Percentiles rank a stretch among this genome's conserved stretches.
Conservation (phyloP, 768 basidiomycete genomes). For the Coprinopsis sp. region DNA sequence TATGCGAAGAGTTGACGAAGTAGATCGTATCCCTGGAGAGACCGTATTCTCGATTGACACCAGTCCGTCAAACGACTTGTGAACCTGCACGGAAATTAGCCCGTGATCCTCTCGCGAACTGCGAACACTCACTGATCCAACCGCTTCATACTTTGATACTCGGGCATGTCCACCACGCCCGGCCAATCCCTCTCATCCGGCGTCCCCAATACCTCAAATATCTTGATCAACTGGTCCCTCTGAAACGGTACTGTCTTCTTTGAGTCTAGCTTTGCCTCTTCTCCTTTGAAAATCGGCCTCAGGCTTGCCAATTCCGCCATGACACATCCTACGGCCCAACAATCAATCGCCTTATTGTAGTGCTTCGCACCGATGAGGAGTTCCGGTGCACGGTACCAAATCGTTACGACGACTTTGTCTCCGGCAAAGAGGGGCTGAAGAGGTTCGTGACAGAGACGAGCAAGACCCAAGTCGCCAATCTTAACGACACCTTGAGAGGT, state of each 20-base stretch:
- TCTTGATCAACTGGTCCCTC: conserved; percentile 78
- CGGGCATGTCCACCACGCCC: conserved; percentile 78
- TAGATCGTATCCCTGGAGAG: conserved; percentile 66
- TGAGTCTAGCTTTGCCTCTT: conserved; percentile 94
- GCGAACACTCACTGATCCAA: conserved; percentile 58
- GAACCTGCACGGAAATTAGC: conserved; percentile 21
- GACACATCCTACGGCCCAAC: conserved; percentile 98
- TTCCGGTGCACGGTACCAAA: conserved; percentile 99
- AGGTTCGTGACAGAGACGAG: conserved; percentile 86
- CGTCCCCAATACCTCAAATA: conserved; percentile 90
- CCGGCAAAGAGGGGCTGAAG: conserved; percentile 88
- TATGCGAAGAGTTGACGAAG: conserved; percentile 84
- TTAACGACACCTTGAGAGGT: conserved; percentile 86
- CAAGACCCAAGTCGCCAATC: conserved; percentile 97
- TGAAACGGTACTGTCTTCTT: conserved; percentile 99
- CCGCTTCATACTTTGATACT: conserved; percentile 77
- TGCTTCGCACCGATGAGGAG: conserved; percentile 95
- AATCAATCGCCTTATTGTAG: conserved; percentile 94
- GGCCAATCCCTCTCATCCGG: conserved; percentile 88
- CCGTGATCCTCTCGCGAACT: background rate
- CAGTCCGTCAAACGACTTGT: conserved; percentile 65
- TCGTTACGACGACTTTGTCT: conserved; percentile 98
- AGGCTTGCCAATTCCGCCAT: conserved; percentile 92
- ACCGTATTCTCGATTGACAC: conserved; percentile 64
- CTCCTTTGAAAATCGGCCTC: conserved; percentile 98